Base-by-base conservation (phyloP, 129 eudicot genomes). In the Flaveria sonorensis region DNA sequence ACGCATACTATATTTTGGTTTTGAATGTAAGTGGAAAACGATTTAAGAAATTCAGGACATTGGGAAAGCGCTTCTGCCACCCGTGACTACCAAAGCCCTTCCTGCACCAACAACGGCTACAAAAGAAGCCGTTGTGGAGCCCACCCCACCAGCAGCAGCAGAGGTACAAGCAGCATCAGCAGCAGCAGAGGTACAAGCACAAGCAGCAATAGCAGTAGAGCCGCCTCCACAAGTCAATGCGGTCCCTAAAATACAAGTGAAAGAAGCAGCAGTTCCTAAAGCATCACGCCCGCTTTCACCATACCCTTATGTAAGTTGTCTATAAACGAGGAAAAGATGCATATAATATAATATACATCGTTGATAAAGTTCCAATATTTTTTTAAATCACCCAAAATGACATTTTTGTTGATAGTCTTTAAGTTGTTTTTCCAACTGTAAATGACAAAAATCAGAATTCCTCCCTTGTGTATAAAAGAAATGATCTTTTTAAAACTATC, bases 1-100 rank as follows among this genome's bases (percentile, higher is more conserved):
- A 5, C 32, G 15, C 10, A 63, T 59, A 40, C 32, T 62, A 53
- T 74, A 55, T 46, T 53, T 64, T 5, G 40, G 70, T 40, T 50
- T 66, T 74, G 42, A 55, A 53, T 23, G 21, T 30, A 45, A 64
- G 13, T 64, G 36, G 28, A 51, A 18, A 72, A 32, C 42, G 59
- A 40, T 60, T 60, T n/a, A 70, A 69, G 28, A 75, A 47, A 61
- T 47, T 81, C 83, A 94, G 99, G 79, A 91, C 77, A 94, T 94
- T 15, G 99, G 93, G 77, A 86, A 70, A 84, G 97, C 99, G 36
- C 82, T 94, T 80, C 90, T 94, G 51, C 99, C 99, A 30, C 65
- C 88, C 0, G 76, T 61, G 62, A 81, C 70, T 53, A 79, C 78
- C 81, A 89, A 78, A 30, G 62, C 87, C 70, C 92, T 94, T 61